These are phyloP conservation scores for Sporothrix variecibatus DNA, from an alignment of 2,329 filamentous ascomycete genomes.

Conservation along the genomic window DNA sequence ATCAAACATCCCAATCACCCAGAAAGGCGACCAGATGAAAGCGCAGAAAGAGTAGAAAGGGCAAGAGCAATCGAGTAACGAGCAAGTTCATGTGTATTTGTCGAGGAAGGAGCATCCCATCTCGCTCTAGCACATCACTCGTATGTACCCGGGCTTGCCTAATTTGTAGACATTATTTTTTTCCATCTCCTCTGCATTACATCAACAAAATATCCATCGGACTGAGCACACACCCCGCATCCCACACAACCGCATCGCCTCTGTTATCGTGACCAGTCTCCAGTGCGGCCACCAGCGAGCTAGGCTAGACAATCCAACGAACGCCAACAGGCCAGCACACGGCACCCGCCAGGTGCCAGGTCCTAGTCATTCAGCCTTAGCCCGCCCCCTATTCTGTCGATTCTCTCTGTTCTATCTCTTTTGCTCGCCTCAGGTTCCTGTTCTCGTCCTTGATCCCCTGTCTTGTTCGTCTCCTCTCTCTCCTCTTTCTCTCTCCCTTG, in stretches of 20 bases:
- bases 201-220: background rate
- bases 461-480: background rate
- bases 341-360: constrained; percentile 1
- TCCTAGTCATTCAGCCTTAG: constrained; percentile 17
- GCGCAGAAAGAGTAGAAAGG: background rate
- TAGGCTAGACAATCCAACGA: background rate
- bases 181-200: background rate
- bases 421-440: background rate
- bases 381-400: background rate
- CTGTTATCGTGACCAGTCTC: constrained; percentile 6
- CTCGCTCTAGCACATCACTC: background rate
- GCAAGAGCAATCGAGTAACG: background rate
- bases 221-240: background rate
- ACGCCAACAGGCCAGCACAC: background rate
- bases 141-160: background rate
- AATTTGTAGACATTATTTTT: background rate
- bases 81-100: background rate
- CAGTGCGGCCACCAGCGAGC: background rate
- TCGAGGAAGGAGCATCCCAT: background rate
- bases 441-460: background rate
- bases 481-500: background rate
- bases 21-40: background rate
- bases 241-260: background rate
- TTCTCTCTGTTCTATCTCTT: background rate
- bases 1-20: background rate